These are phyloP conservation scores for Termitomyces sp. DNA, from an alignment of 768 basidiomycete species.

Conservation along the genomic window DNA sequence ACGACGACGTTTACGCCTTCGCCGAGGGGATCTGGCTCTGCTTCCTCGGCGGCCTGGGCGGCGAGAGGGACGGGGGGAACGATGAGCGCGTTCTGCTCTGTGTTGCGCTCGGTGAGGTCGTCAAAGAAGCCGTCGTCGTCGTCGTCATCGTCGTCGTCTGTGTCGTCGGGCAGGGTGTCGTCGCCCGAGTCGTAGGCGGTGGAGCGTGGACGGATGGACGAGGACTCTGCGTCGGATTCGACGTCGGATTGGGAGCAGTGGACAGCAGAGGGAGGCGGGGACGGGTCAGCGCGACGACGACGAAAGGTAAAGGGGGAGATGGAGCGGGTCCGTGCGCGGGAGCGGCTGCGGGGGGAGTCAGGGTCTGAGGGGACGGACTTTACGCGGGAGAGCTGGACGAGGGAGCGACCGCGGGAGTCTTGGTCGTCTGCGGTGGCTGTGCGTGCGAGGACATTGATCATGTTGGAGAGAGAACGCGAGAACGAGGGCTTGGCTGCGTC, in stretches of 20 bases:
- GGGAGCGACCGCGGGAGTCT: constrained; percentile 48
- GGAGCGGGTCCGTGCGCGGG: constrained; percentile 54
- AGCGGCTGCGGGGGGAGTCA: constrained; percentile 40
- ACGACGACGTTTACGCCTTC: constrained; percentile 90
- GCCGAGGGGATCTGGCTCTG: constrained; percentile 77
- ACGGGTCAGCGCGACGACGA: constrained; percentile 55
- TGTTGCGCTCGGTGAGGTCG: constrained; percentile 81
- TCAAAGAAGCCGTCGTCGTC: constrained; percentile 51
- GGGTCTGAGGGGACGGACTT: constrained; percentile 8
- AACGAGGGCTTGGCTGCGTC: constrained; percentile 38
- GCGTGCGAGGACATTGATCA: constrained; percentile 68
- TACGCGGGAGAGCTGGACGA: constrained; percentile 37
- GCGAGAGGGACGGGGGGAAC: constrained; percentile 20
- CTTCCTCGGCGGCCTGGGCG: constrained; percentile 46
- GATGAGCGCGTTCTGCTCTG: constrained; percentile 71
- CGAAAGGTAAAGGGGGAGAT: constrained; percentile 79
- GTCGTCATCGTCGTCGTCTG: constrained; percentile 37
- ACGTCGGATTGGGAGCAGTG: constrained; percentile 58
- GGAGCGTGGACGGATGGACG: constrained; percentile 49
- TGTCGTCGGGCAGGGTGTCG: constrained; percentile 49
- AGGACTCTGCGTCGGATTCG: constrained; percentile 50
- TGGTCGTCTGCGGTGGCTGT: constrained; percentile 25
- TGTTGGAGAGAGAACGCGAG: constrained; percentile 58
- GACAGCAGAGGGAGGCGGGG: constrained; percentile 52
- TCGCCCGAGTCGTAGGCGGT: constrained; percentile 66